Conservation (phyloP, 2,329 filamentous ascomycete genomes). For the Colletotrichum sansevieriae region DNA sequence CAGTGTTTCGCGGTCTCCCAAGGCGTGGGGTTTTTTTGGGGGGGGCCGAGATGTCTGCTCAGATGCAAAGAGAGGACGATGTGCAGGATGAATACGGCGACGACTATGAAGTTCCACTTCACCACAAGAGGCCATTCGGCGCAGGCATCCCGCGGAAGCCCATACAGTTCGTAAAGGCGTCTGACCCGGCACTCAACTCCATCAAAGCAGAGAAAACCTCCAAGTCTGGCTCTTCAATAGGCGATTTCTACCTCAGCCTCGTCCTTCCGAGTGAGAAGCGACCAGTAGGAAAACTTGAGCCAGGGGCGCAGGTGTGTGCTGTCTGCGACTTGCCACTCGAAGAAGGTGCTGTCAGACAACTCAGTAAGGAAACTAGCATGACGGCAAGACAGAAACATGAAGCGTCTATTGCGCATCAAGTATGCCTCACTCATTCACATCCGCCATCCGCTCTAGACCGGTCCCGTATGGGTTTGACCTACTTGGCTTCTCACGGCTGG, state of each 20-base stretch:
- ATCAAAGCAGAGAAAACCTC: slow-evolving; percentile 46
- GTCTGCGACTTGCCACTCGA: slow-evolving; percentile 54
- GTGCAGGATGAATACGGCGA: slow-evolving; percentile 49
- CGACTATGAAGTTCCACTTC: slow-evolving; percentile 64
- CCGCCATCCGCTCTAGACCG: slow-evolving; percentile 80
- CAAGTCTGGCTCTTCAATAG: slow-evolving; percentile 51
- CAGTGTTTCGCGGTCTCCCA: not conserved
- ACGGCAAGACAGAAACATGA: slow-evolving; percentile 61
- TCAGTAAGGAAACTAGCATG: slow-evolving; percentile 36
- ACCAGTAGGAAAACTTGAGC: slow-evolving; percentile 8
- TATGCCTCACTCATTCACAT: slow-evolving; percentile 76
- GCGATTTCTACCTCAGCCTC: slow-evolving; percentile 75
- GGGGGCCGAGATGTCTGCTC: not conserved
- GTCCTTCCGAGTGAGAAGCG: slow-evolving; percentile 64
- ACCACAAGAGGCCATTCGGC: slow-evolving; percentile 67
- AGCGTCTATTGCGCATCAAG: slow-evolving; percentile 77
- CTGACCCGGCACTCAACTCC: slow-evolving; percentile 52
- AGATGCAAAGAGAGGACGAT: slow-evolving; percentile 21
- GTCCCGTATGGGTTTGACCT: slow-evolving; percentile 75
- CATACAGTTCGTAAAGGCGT: slow-evolving; percentile 70
- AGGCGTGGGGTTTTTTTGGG: too few relatives aligned
- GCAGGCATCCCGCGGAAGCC: slow-evolving; percentile 66
- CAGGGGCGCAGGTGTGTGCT: slow-evolving; percentile 46
- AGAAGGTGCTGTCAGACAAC: slow-evolving; percentile 28
- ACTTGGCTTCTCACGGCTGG: slow-evolving; percentile 78